phyloP scores from a whole-genome alignment of 495 filamentous ascomycete genomes.

The Tuber aestivum region DNA sequence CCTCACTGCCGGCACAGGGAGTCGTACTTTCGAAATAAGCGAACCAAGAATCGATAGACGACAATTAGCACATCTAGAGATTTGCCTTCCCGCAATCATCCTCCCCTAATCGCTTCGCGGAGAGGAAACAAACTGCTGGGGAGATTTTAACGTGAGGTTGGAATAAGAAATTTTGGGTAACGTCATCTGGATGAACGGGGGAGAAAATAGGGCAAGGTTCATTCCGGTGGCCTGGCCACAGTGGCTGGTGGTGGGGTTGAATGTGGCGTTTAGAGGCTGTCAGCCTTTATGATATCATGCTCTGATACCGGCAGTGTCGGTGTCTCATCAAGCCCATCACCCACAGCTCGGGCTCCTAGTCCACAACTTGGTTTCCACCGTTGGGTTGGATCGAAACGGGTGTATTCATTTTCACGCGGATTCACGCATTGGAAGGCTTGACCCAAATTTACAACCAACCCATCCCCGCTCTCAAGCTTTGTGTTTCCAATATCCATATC shows the following conservation, averaged over 20 bases:
- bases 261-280: neutral
- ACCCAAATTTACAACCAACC: too few relatives aligned
- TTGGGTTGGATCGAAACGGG: too few relatives aligned
- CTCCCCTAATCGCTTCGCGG: conserved; percentile 2
- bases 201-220: neutral
- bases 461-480: too few relatives aligned
- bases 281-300: too few relatives aligned
- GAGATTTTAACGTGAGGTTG: neutral
- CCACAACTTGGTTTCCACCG: too few relatives aligned
- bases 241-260: neutral
- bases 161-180: neutral
- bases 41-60: conserved; percentile 24
- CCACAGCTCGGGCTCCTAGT: too few relatives aligned
- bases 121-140: neutral
- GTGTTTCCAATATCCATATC: too few relatives aligned
- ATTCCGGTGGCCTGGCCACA: neutral
- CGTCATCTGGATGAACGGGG: neutral
- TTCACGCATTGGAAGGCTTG: too few relatives aligned
- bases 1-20: neutral
- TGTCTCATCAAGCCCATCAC: too few relatives aligned
- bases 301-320: too few relatives aligned
- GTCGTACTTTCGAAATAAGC: conserved; percentile 17
- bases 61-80: conserved; percentile 23
- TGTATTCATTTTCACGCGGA: too few relatives aligned
- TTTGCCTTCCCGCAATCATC: conserved; percentile 26